These are phyloP conservation scores for Poronia punctata DNA, from an alignment of 495 filamentous ascomycete genomes.

Conservation along the genomic window DNA sequence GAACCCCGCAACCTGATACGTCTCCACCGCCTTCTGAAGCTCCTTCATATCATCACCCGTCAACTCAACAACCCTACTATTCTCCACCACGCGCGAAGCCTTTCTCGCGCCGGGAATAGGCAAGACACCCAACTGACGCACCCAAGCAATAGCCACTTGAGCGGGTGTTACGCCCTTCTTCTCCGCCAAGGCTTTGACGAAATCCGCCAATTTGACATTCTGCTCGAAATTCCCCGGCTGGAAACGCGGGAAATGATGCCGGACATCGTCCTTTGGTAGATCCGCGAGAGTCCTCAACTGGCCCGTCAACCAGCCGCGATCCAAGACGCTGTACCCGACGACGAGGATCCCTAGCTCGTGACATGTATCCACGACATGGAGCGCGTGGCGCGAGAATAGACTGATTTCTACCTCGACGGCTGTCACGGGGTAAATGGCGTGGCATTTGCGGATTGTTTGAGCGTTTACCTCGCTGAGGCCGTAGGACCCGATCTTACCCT, in stretches of 20 bases:
- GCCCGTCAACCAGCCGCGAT: constrained; percentile 40
- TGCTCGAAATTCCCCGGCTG: constrained; percentile 42
- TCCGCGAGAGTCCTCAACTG: constrained; percentile 22
- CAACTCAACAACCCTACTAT: constrained; percentile 40
- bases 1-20: background rate
- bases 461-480: constrained; percentile 38
- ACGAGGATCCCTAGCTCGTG: constrained; percentile 36
- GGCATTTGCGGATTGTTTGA: constrained; percentile 27
- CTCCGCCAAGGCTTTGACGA: constrained; percentile 36
- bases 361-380: constrained; percentile 25
- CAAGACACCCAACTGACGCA: constrained; percentile 46
- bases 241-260: constrained; percentile 38
- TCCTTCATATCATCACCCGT: constrained; percentile 40
- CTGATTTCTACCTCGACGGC: constrained; percentile 41
- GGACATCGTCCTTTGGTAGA: constrained; percentile 34
- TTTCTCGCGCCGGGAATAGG: constrained; percentile 50
- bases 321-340: constrained; percentile 38
- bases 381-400: constrained; percentile 27
- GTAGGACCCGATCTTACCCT: constrained; percentile 44
- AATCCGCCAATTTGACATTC: constrained; percentile 45
- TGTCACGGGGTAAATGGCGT: constrained; percentile 25
- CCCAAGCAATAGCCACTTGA: constrained; percentile 50
- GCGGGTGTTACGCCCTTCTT: constrained; percentile 37
- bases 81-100: constrained; percentile 49
- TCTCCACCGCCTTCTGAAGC: constrained; percentile 31